Evolutionary conservation across 2,329 filamentous ascomycete genomes (phyloP).

Genomic region (Ophioceras dolichostomum): DNA sequence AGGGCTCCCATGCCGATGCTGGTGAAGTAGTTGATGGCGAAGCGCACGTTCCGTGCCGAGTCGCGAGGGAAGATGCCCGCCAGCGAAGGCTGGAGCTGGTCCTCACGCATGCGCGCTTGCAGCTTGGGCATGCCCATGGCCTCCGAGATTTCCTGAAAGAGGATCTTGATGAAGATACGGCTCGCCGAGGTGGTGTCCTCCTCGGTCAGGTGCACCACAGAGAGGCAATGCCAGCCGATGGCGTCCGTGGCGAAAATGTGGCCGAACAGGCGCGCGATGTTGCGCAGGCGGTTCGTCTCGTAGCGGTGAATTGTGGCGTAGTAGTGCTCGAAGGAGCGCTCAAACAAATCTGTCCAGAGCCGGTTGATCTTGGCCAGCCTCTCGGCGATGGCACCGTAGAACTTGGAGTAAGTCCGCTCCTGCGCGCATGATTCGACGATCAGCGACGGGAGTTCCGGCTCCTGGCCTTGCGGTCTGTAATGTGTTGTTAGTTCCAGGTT

Average conservation of each 20-base stretch:
- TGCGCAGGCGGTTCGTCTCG: conserved; percentile 88
- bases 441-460: conserved; percentile 90
- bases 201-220: conserved; percentile 79
- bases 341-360: conserved; percentile 87
- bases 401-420: conserved; percentile 94
- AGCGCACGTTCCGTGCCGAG: conserved; percentile 79
- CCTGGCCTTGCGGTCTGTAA: conserved; percentile 57
- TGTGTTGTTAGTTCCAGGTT: too few species aligned
- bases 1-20: conserved; percentile 92
- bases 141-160: conserved; percentile 86
- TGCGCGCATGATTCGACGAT: conserved; percentile 94
- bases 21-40: conserved; percentile 99
- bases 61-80: conserved; percentile 84
- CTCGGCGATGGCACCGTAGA: conserved; percentile 89
- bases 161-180: conserved; percentile 96
- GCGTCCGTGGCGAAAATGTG: conserved; percentile 81
- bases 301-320: conserved; percentile 97
- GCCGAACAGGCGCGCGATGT: conserved; percentile 90
- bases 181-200: conserved; percentile 94
- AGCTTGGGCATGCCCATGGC: conserved; percentile 75
- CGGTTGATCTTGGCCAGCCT: conserved; percentile 93
- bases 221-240: conserved; percentile 84
- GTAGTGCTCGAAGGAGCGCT: conserved; percentile 80
- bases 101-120: conserved; percentile 64
- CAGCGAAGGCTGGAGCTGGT: conserved; percentile 64